These are phyloP conservation scores for Phalaenopsis hybrid DNA, from an alignment of 116 monocot species.

Conservation along the genomic window DNA sequence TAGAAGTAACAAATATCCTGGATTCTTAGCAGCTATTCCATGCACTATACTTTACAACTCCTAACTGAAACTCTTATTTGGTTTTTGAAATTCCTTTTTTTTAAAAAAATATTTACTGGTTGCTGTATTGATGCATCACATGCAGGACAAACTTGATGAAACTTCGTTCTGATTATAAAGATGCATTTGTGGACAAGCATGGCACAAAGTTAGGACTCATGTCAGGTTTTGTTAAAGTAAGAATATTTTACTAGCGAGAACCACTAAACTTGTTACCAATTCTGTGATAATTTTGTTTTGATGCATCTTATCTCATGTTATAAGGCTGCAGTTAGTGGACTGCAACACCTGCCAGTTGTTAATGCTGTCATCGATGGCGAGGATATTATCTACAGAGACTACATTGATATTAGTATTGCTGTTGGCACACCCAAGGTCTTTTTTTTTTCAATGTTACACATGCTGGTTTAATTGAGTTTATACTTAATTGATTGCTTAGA, in stretches of 20 bases:
- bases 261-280: neutral
- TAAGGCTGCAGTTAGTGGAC: constrained; percentile 85
- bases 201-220: constrained; percentile 92
- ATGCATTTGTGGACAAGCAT: constrained; percentile 80
- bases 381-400: constrained; percentile 94
- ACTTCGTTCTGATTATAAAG: constrained; percentile 94
- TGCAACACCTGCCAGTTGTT: constrained; percentile 86
- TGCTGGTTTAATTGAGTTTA: no score
- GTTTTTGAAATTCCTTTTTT: no score
- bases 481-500: no score
- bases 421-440: constrained; percentile 84
- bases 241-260: neutral
- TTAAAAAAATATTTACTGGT: no score
- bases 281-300: neutral
- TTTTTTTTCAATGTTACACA: constrained; percentile 21
- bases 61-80: no score
- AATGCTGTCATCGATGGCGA: constrained; percentile 97
- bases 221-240: constrained; percentile 95
- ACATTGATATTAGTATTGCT: constrained; percentile 88
- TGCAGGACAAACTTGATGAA: constrained; percentile 96
- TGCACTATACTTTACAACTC: no score
- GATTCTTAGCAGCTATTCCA: no score
- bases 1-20: no score
- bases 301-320: constrained; percentile 7
- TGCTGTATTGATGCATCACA: neutral